Evolutionary conservation across 2,329 filamentous ascomycete genomes (phyloP), one percentile per base, ranked within the genome.

Genomic region (Ilyonectria sp.): DNA sequence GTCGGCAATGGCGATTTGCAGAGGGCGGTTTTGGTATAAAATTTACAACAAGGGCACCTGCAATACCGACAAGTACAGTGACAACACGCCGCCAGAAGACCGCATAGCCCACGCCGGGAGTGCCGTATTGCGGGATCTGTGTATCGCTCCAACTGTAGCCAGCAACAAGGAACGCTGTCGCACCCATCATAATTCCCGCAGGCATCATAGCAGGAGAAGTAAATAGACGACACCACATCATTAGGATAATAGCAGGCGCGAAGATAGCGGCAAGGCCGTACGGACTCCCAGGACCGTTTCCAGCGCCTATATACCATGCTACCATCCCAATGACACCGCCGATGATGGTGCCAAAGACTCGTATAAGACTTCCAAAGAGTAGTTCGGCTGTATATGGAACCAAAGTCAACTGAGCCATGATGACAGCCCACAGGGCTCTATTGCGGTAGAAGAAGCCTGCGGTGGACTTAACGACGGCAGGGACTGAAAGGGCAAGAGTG

Each of bases 221-320:
- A 23, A 72, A 72, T 2, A 72, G 35, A 10, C 69, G 57, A 68
- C 69, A 72, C 62, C 69, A 72, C 69, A 72, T 72, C 57, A 72
- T 66, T 1, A 59, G 26, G 0, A 70, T 11, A 9, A 72, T 65
- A 3, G 58, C 56, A 2, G 72, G 53, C 4, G 68, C 67, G 58
- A 72, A 64, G 17, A 70, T 70, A 5, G 70, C 70, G 26, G 69
- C 61, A 4, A 70, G 19, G 11, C 70, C 69, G 23, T 70, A 72
- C 3, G 62, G 56, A 10, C 57, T 72, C n/a, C 70, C 70, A 2
- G 56, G 44, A 0, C 70, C 70, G 2, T 55, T 26, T 3, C 63
- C 56, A 43, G 63, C 49, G 4, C 63, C 56, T 4, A 60, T 43
- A 15, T 65, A 60, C 63, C 56, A 65, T 2, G 49, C 49, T 7